phyloP scores from a whole-genome alignment of 371 early-diverging fungal genomes.

The Apophysomyces ossiformis region DNA sequence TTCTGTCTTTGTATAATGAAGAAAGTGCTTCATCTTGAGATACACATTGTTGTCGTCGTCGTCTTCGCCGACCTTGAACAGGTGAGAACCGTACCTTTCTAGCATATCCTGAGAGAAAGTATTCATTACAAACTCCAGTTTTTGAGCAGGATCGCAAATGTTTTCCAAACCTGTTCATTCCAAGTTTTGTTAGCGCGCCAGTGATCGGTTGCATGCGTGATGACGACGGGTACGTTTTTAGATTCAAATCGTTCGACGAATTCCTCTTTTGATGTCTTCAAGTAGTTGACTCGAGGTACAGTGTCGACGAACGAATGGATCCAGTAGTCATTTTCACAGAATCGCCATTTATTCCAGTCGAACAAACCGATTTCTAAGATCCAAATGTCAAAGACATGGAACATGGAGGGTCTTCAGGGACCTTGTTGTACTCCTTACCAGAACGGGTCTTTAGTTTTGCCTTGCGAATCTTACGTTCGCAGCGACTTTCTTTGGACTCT shows the following conservation, averaged over 20 bases:
- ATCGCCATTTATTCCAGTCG: slow-evolving; percentile 60
- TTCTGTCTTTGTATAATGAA: slow-evolving; percentile 61
- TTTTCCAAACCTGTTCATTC: slow-evolving; percentile 57
- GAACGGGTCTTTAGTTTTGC: slow-evolving; percentile 56
- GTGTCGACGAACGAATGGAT: slow-evolving; percentile 52
- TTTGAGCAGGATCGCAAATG: too few species aligned
- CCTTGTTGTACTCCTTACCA: slow-evolving; percentile 33
- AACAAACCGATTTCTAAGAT: slow-evolving; percentile 58
- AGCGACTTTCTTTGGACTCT: slow-evolving; percentile 22
- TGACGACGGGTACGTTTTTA: slow-evolving; percentile 65
- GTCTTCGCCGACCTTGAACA: slow-evolving; percentile 84
- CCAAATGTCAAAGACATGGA: not conserved
- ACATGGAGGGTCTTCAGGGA: not conserved
- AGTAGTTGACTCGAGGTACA: slow-evolving; percentile 54
- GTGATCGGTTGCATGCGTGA: slow-evolving; percentile 59
- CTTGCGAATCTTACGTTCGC: slow-evolving; percentile 50
- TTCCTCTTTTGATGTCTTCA: slow-evolving; percentile 53
- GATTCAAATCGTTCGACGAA: slow-evolving; percentile 66
- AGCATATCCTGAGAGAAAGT: slow-evolving; percentile 44
- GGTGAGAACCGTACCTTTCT: slow-evolving; percentile 60
- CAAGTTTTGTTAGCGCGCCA: slow-evolving; percentile 70
- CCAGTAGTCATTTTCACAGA: slow-evolving; percentile 52
- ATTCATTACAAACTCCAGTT: not conserved
- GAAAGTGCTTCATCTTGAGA: slow-evolving; percentile 74
- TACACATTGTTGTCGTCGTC: slow-evolving; percentile 77